Percentiles rank a stretch among this genome's conserved stretches.
These are phyloP conservation scores for Fusarium keratoplasticum DNA, from an alignment of 2,329 filamentous ascomycete genomes.

Conservation along the genomic window DNA sequence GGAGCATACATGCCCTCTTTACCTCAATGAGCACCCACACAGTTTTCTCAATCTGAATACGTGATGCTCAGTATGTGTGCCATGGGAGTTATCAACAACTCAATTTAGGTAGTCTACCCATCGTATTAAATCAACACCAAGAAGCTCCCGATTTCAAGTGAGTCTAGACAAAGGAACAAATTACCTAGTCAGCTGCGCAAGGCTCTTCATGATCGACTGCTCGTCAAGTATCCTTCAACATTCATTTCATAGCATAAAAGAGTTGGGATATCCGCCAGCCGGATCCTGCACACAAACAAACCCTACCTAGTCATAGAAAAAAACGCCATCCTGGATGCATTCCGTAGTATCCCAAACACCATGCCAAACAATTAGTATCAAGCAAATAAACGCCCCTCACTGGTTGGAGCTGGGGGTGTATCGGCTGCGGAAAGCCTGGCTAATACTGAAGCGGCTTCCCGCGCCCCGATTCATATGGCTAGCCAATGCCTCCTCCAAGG, in stretches of 20 bases:
- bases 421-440: slow-evolving; percentile 73
- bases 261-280: slow-evolving; percentile 33
- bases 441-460: slow-evolving; percentile 72
- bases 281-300: slow-evolving; percentile 15
- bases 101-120: not conserved
- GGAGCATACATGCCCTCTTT: not conserved
- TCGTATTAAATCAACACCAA: not conserved
- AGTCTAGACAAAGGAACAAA: not conserved
- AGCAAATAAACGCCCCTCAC: slow-evolving; percentile 20
- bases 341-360: slow-evolving; percentile 37
- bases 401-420: slow-evolving; percentile 58
- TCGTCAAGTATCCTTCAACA: not conserved
- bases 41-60: not conserved
- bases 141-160: not conserved
- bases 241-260: slow-evolving; percentile 28
- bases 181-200: not conserved
- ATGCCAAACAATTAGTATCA: slow-evolving; percentile 26
- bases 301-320: slow-evolving; percentile 4
- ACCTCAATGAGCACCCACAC: not conserved
- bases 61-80: not conserved
- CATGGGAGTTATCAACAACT: not conserved
- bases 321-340: slow-evolving; percentile 43
- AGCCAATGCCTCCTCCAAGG: slow-evolving; percentile 80
- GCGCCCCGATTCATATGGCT: slow-evolving; percentile 58
- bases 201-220: not conserved